Evolutionary conservation across 371 early-diverging fungal species (phyloP), one percentile per base, ranked within the genome.

Genomic region (Funneliformis caledonium): DNA sequence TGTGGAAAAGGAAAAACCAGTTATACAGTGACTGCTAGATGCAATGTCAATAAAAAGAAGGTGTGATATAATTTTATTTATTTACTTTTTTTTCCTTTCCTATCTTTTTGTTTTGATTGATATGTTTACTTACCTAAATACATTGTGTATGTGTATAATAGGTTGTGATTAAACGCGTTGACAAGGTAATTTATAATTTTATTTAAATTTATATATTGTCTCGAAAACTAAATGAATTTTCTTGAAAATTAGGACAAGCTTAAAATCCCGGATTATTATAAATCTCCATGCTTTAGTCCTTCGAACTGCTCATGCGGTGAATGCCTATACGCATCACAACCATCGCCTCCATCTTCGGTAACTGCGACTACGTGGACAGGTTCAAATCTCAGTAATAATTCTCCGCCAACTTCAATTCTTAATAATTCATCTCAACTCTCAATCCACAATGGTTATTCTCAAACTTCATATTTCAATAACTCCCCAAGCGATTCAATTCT

Each of bases 161-260:
- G 69, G 43, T 69, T 14, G 10, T 69, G 14, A n/a, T 69, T 42
- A 69, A 69, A 43, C 69, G 69, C 16, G 47, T 69, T 69, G 45
- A 43, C n/a, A 69, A 69, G 45, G 65, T 65, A 65, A 1, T 22
- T 4, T 11, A 2, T 26, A 12, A 10, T 33, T 37, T 14, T 14
- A 37, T 65, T 33, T 65, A 62, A 6, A 65, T 16, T 8, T 12
- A 22, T 33, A 22, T 33, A 33, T 11, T 16, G 10, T 65, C 33
- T 22, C 1, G 14, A 26, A 65, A 37, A 10, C 22, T 5, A 65
- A 65, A 65, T 60, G 7, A 60, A 14, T 33, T 65, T 33, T 4
- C 12, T 65, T 9, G 12, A 37, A 2, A 31, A 65, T 33, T 4
- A 65, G 65, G 45, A 69, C 16, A 47, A 69, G 1, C 43, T 69